Evolutionary conservation across 192 early-diverging fungal genomes (phyloP), one percentile per base, ranked within the genome.

Genomic region (Entomortierella lignicola): DNA sequence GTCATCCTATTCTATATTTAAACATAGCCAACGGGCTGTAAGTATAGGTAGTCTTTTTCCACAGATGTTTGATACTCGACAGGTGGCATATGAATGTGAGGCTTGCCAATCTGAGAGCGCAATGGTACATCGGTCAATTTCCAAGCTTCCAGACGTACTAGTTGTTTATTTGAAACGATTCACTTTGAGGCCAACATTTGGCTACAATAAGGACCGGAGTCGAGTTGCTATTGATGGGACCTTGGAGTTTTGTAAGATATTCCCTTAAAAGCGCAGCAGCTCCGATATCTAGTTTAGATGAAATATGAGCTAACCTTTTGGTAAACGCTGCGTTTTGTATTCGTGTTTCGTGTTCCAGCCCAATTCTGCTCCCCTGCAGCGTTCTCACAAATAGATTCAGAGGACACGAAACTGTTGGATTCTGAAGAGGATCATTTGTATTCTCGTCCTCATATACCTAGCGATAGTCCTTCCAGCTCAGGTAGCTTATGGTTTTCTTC

Each of bases 161-260:
- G 71, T 73, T 31, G 32, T 73, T 2, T 60, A 58, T 32, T 26
- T 73, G 47, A 73, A 66, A 20, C 62, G 71, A 13, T 66, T 66
- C 34, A 41, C 71, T 4, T 10, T 55, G 10, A n/a, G 51, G 11
- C 55, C 63, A 1, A 37, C 18, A 17, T 23, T 52, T 15, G 63
- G 71, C 27, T 66, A 42, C 47, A 59, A 27, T n/a, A 73, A 66
- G 50, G 47, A 73, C 30, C 62, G 63, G 11, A 73, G 57, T n/a
- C 55, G 26, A 32, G 57, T 73, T 1, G 20, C 34, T 32, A 64
- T 73, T 37, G 71, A 73, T 39, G 71, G 50, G 18, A 55, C 56
- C 0, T 27, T 73, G 26, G 71, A 73, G n/a, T 59, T 73, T 20
- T 52, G 71, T 73, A 73, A 54, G 71, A 29, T 37, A 21, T 39